These are phyloP conservation scores for Xylaria telfairii DNA, from an alignment of 495 filamentous ascomycete species.

Conservation along the genomic window DNA sequence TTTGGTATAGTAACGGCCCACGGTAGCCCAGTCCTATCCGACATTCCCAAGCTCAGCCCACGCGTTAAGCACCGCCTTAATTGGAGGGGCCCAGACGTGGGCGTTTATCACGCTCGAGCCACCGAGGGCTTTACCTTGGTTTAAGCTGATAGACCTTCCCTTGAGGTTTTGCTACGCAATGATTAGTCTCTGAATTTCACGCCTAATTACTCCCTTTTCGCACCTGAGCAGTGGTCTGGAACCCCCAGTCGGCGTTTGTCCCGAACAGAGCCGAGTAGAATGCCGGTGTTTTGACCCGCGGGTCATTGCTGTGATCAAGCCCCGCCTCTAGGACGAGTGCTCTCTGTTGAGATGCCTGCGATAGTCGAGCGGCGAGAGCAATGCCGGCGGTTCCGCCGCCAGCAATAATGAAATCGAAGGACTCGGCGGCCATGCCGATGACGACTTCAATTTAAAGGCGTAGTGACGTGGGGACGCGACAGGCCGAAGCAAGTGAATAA, in stretches of 20 bases:
- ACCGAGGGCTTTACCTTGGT: conserved; percentile 58
- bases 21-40: conserved; percentile 56
- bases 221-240: conserved; percentile 56
- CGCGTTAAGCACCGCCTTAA: conserved; percentile 51
- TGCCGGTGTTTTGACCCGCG: conserved; percentile 20
- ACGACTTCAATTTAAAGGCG: background rate
- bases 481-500: background rate
- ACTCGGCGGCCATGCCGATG: background rate
- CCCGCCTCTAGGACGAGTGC: conserved; percentile 61
- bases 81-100: conserved; percentile 52
- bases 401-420: conserved; percentile 49
- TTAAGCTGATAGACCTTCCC: conserved; percentile 40
- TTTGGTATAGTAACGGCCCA: conserved; percentile 56
- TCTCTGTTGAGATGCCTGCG: conserved; percentile 47
- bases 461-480: background rate
- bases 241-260: conserved; percentile 49
- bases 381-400: conserved; percentile 58
- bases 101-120: conserved; percentile 64
- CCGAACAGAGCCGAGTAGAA: conserved; percentile 13
- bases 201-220: conserved; percentile 17
- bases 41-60: conserved; percentile 61
- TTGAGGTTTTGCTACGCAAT: conserved; percentile 28
- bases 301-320: conserved; percentile 24
- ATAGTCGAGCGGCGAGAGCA: conserved; percentile 54
- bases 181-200: conserved; percentile 24